These are phyloP conservation scores for Neckera pumila DNA, from an alignment of 225 moss, liverwort and hornwort genomes.

Conservation along the genomic window DNA sequence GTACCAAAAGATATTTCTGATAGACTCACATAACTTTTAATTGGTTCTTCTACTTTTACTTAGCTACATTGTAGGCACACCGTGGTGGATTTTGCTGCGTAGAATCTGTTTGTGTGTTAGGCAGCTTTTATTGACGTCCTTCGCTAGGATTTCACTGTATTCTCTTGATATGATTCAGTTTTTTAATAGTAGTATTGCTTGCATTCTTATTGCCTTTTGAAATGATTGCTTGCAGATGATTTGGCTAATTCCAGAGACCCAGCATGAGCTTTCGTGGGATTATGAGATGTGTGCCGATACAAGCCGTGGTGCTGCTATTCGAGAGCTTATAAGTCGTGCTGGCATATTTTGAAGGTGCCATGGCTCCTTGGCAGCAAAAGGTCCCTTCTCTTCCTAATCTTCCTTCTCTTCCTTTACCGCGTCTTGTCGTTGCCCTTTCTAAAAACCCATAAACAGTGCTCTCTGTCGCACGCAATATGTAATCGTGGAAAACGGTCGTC, in stretches of 20 bases:
- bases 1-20: background rate
- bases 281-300: conserved; percentile 68
- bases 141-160: background rate
- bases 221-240: conserved; percentile 35
- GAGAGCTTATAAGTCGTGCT: conserved; percentile 49
- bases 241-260: conserved; percentile 56
- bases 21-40: background rate
- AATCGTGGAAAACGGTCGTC: background rate
- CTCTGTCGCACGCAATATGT: background rate
- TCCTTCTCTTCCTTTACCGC: background rate
- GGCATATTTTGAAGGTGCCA: conserved; percentile 50
- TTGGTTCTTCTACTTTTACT: background rate
- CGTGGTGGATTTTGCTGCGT: background rate
- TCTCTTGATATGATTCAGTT: background rate
- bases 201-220: background rate
- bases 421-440: background rate
- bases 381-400: background rate
- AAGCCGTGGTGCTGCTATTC: conserved; percentile 51
- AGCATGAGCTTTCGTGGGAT: conserved; percentile 60
- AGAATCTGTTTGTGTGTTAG: background rate
- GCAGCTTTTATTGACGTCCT: background rate
- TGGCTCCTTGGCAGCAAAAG: conserved; percentile 60
- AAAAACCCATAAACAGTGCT: background rate
- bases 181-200: background rate
- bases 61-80: background rate